These are phyloP conservation scores for Arthrobotrys conoides DNA, from an alignment of 2,329 filamentous ascomycete species.

Conservation along the genomic window DNA sequence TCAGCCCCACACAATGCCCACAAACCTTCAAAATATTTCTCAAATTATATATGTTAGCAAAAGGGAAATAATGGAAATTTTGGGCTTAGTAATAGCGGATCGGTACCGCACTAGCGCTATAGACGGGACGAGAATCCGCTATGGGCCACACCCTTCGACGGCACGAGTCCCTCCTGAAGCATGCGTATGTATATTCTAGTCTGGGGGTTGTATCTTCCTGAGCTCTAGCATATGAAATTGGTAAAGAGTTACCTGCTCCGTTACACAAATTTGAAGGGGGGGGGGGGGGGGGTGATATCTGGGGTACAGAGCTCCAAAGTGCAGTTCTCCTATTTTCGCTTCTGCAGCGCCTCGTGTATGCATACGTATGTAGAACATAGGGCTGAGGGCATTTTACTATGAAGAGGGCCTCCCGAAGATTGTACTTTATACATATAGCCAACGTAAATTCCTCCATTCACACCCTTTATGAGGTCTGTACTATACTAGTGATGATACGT, in stretches of 20 bases:
- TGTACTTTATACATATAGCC: neutral
- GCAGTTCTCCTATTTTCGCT: slow-evolving; percentile 10
- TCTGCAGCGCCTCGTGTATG: slow-evolving; percentile 14
- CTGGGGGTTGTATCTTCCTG: neutral
- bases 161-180: slow-evolving; percentile 1
- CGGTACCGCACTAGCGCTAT: slow-evolving; percentile 10
- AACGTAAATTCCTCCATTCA: too few relatives aligned
- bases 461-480: too few relatives aligned
- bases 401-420: neutral
- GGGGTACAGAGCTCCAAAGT: slow-evolving; percentile 8
- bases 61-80: slow-evolving; percentile 18
- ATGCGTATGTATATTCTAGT: too few relatives aligned
- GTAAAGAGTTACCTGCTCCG: slow-evolving; percentile 4
- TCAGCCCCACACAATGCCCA: slow-evolving; percentile 13
- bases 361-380: slow-evolving; percentile 4
- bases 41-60: slow-evolving; percentile 3
- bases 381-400: neutral
- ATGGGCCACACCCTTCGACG: slow-evolving; percentile 17
- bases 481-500: neutral
- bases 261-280: neutral
- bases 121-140: slow-evolving; percentile 26
- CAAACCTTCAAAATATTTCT: slow-evolving; percentile 7
- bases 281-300: neutral
- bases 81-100: slow-evolving; percentile 6
- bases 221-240: slow-evolving; percentile 7